Evolutionary conservation across 2,329 filamentous ascomycete genomes (phyloP).

Genomic region (Hypoxylon sp.): DNA sequence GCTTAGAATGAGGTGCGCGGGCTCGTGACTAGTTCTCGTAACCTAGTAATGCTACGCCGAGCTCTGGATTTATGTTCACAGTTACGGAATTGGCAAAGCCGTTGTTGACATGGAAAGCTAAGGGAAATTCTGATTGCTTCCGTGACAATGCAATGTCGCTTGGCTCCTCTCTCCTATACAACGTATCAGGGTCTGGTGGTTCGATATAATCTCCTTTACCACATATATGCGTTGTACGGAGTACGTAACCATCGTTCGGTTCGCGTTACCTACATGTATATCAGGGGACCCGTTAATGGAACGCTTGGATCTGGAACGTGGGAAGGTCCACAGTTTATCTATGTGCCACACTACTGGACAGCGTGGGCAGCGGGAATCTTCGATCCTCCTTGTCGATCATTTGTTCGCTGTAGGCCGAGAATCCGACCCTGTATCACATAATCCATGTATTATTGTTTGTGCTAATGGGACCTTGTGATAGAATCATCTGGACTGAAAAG

Average conservation of each 20-base stretch:
- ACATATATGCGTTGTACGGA: conserved; percentile 12
- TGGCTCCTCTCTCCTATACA: conserved; percentile 1
- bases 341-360: conserved; percentile 39
- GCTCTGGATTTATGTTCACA: conserved; percentile 3
- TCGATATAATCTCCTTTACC: conserved; percentile 12
- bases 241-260: conserved; percentile 17
- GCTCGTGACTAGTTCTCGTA: conserved; percentile 27
- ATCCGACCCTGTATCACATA: conserved; percentile 28
- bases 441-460: conserved; percentile 13
- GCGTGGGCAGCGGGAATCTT: conserved; percentile 38
- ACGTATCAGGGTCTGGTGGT: conserved; percentile 5
- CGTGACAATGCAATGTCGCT: conserved; percentile 3
- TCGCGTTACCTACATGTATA: conserved; percentile 19
- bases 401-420: conserved; percentile 42
- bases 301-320: conserved; percentile 38
- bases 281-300: not conserved
- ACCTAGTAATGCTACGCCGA: conserved; percentile 7
- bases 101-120: conserved; percentile 1
- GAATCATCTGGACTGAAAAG: conserved; percentile 32
- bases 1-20: conserved; percentile 35
- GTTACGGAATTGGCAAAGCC: not conserved
- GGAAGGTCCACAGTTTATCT: conserved; percentile 35
- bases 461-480: conserved; percentile 13
- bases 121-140: conserved; percentile 1
- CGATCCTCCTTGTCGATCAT: conserved; percentile 44